A percentile compares a stretch with the other conserved stretches of the same genome.
phyloP scores from a whole-genome alignment of 768 basidiomycete species.

The Dendrothele bispora region DNA sequence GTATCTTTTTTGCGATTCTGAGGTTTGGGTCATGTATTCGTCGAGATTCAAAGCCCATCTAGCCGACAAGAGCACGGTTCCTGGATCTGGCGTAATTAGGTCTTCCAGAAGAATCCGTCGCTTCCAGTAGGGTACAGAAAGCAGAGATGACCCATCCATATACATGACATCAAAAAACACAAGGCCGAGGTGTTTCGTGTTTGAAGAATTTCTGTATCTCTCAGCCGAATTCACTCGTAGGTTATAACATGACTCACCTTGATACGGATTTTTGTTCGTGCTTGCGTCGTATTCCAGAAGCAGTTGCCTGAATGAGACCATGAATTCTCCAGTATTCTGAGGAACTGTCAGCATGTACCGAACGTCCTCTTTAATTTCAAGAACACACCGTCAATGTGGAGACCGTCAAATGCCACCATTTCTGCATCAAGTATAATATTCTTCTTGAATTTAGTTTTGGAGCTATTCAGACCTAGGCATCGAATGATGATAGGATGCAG shows the following conservation, averaged over 20 bases:
- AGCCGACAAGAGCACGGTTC: conserved; percentile 64
- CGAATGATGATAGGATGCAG: conserved; percentile 61
- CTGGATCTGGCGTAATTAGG: conserved; percentile 50
- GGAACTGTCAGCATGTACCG: too few species aligned
- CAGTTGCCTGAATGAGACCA: conserved; percentile 56
- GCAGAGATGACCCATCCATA: conserved; percentile 60
- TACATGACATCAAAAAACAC: conserved; percentile 86
- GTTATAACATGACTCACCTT: conserved; percentile 16
- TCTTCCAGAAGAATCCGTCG: conserved; percentile 66
- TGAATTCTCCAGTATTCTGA: conserved; percentile 79
- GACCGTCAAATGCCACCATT: conserved; percentile 81
- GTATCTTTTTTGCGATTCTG: too few species aligned
- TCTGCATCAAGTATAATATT: conserved; percentile 78
- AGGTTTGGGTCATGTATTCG: too few species aligned
- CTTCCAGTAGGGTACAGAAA: conserved; percentile 53
- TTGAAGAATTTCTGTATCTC: too few species aligned
- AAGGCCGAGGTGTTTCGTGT: conserved; percentile 63
- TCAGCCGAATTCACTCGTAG: conserved; percentile 18
- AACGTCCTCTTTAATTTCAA: too few species aligned
- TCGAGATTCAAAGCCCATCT: conserved; percentile 47
- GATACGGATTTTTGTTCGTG: conserved; percentile 19
- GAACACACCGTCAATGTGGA: conserved; percentile 67
- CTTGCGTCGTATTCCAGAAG: conserved; percentile 47
- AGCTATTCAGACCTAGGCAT: conserved; percentile 47
- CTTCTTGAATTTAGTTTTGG: conserved; percentile 26